Conservation (phyloP, 176 grass and related monocot genomes). For the Phoenix roebelenii region DNA sequence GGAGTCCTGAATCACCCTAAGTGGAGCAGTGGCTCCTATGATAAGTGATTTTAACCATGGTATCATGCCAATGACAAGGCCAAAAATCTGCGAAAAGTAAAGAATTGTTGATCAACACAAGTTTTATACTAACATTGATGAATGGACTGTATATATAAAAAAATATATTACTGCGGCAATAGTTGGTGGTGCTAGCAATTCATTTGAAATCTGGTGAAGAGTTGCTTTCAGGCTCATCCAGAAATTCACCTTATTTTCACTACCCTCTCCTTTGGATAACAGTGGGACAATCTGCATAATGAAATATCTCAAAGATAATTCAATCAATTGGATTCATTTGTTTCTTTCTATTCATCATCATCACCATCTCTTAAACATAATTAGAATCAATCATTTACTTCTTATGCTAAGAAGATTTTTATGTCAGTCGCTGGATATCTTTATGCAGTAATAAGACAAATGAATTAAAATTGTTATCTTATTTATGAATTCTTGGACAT, state of each 20-base stretch:
- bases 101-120: neutral
- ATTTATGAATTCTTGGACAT: too few species aligned
- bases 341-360: too few species aligned
- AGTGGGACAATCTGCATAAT: constrained; percentile 1
- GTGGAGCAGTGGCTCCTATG: constrained; percentile 22
- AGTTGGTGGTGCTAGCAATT: constrained; percentile 42
- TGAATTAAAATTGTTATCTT: too few species aligned
- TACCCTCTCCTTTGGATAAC: neutral
- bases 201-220: constrained; percentile 11
- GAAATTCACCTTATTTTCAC: neutral
- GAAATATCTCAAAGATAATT: neutral
- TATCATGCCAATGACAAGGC: constrained; percentile 28
- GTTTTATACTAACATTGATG: too few species aligned
- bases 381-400: neutral
- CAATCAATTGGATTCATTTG: too few species aligned
- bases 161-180: constrained; percentile 32
- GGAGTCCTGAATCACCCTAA: constrained; percentile 32
- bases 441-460: too few species aligned
- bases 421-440: too few species aligned
- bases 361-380: too few species aligned
- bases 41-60: constrained; percentile 36
- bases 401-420: too few species aligned
- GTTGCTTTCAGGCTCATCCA: constrained; percentile 5
- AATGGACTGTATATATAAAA: too few species aligned
- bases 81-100: constrained; percentile 22